phyloP scores from a whole-genome alignment of 2,329 filamentous ascomycete genomes.

The Fusarium metavorans region DNA sequence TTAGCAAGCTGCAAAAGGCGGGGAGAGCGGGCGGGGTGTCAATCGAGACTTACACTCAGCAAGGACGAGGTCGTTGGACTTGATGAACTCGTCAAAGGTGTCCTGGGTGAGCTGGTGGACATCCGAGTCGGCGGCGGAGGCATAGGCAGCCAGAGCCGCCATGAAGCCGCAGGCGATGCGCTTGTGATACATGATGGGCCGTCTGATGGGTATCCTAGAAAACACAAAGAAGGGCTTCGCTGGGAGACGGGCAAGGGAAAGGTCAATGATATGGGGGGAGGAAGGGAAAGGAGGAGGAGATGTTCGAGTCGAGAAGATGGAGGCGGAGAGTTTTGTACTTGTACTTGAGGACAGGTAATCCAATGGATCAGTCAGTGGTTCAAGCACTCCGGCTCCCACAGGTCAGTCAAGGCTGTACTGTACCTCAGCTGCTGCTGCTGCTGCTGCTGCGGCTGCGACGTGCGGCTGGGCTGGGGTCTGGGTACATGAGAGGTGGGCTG shows the following conservation, averaged over 20 bases:
- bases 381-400: not conserved
- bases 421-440: not conserved
- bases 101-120: constrained; percentile 88
- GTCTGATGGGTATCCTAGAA: constrained; percentile 43
- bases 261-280: constrained; percentile 25
- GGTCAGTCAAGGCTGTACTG: not conserved
- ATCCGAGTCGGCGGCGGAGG: constrained; percentile 78
- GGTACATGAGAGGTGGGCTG: not conserved
- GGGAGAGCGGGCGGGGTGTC: not conserved
- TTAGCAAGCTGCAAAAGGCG: constrained; percentile 49
- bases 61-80: constrained; percentile 87
- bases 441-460: constrained; percentile 30
- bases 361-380: constrained; percentile 15
- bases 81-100: constrained; percentile 88
- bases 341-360: constrained; percentile 40
- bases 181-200: constrained; percentile 61
- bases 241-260: constrained; percentile 31
- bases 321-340: constrained; percentile 52
- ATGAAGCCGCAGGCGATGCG: constrained; percentile 66
- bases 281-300: constrained; percentile 34
- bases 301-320: constrained; percentile 37
- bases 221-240: constrained; percentile 37
- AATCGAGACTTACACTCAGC: constrained; percentile 84
- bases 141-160: constrained; percentile 67
- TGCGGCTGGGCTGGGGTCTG: constrained; percentile 12